Evolutionary conservation across 177 flowering plant genomes (phyloP).

Genomic region (Vitis hybrid): DNA sequence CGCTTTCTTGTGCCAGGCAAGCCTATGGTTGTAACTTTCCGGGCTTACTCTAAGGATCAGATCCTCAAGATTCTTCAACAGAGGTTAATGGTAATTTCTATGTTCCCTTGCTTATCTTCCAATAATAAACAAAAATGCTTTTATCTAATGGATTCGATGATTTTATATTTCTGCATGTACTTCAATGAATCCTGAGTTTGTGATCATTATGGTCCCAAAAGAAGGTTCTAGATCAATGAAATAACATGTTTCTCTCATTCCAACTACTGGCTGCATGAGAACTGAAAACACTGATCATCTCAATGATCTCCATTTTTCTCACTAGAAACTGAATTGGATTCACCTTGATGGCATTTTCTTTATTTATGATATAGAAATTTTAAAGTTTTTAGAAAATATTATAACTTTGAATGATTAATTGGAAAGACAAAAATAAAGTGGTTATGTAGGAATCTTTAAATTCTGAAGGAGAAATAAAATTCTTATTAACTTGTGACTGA

Average conservation of each 20-base stretch:
- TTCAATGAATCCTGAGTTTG: background rate
- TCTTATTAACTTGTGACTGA: background rate
- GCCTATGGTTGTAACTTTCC: constrained; percentile 74
- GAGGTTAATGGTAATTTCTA: constrained; percentile 66
- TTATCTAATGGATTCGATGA: background rate
- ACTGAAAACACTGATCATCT: too few relatives aligned
- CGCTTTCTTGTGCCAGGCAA: constrained; percentile 54
- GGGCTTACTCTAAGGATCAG: constrained; percentile 90
- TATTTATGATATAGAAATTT: background rate
- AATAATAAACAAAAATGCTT: background rate
- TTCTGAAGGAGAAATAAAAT: too few relatives aligned
- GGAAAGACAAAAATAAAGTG: too few relatives aligned
- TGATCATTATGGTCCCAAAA: background rate
- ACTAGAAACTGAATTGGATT: too few relatives aligned
- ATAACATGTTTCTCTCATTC: too few relatives aligned
- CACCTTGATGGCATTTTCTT: background rate
- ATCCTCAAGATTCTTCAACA: constrained; percentile 79
- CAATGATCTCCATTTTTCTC: too few relatives aligned
- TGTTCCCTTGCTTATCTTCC: background rate
- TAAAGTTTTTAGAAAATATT: too few relatives aligned
- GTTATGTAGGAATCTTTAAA: too few relatives aligned
- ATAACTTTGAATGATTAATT: too few relatives aligned
- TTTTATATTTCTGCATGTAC: background rate
- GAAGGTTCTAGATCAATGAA: too few relatives aligned
- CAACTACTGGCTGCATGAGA: too few relatives aligned